Base-by-base conservation (phyloP, 176 grass and related monocot genomes). In the Aegilops umbellulata region DNA sequence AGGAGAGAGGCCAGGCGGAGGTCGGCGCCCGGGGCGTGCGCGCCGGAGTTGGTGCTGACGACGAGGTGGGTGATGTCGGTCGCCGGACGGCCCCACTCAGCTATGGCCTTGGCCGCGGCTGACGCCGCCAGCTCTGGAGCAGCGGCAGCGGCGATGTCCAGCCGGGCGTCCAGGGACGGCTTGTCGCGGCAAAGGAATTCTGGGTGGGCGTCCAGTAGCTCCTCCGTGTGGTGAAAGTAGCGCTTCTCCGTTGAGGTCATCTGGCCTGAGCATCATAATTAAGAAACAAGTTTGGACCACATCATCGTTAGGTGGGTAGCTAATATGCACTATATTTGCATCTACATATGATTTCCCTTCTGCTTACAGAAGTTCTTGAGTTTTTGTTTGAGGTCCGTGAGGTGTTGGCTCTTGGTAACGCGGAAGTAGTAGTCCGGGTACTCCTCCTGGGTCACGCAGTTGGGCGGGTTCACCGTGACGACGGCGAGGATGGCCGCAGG, bases 241-340 rank as follows among this genome's bases (percentile, higher is more conserved):
- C 86, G 86, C 26, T 85, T 84, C 24, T 26, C 55, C 78, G 85
- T 88, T 55, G n/a, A 69, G 20, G 62, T 77, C 58, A 79, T 85
- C 13, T 88, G 55, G 24, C 86, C 70, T 85, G 66, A n/a, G n/a
- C n/a, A n/a, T n/a, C n/a, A n/a, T n/a, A n/a, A n/a, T n/a, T 7
- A 58, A 1, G 3, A 20, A 58, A 22, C 55, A 58, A 58, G 51
- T 19, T 55, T 58, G 4, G 1, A 4, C 55, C 6, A 22, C 55
- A 58, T 15, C 44, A 15, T 47, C n/a, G n/a, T n/a, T n/a, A n/a
- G n/a, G n/a, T n/a, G 44, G 44, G 39, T 42, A 42, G 39, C 2
- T 42, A 42, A 42, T 42, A 42, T 42, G 10, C 11, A 42, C 10
- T 42, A 42, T 42, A 42, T 47, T 47, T 47, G 44, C 5, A n/a